These are phyloP conservation scores for Epichloe hybrida DNA, from an alignment of 2,329 filamentous ascomycete genomes.

Conservation along the genomic window DNA sequence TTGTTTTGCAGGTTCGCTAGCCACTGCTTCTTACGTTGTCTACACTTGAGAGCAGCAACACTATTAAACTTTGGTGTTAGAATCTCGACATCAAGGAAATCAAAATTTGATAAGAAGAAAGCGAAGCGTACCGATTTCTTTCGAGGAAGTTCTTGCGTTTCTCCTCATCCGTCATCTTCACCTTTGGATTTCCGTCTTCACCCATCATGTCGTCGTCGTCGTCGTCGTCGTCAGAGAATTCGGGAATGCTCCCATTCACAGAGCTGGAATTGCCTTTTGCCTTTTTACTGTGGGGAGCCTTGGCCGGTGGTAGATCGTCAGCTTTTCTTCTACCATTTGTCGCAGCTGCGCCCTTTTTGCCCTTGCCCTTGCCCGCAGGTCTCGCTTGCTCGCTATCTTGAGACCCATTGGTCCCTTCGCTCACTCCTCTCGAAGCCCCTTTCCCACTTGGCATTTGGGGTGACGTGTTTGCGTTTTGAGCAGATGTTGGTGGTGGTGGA, in stretches of 20 bases:
- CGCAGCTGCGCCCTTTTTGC: slow-evolving; percentile 50
- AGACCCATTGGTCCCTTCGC: slow-evolving; percentile 57
- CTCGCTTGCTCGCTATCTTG: slow-evolving; percentile 61
- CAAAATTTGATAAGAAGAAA: neutral
- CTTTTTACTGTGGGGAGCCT: slow-evolving; percentile 57
- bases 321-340: slow-evolving; percentile 66
- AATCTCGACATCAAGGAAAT: neutral
- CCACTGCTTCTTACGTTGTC: slow-evolving; percentile 98
- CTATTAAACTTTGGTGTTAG: slow-evolving; percentile 30
- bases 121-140: slow-evolving; percentile 65
- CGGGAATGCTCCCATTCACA: slow-evolving; percentile 25
- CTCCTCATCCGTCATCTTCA: slow-evolving; percentile 95
- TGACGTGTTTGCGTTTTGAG: slow-evolving; percentile 28
- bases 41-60: slow-evolving; percentile 90
- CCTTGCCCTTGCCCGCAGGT: slow-evolving; percentile 50
- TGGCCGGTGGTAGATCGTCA: slow-evolving; percentile 47
- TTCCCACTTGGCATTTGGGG: slow-evolving; percentile 39
- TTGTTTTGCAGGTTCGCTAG: slow-evolving; percentile 87
- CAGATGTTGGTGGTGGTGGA: slow-evolving; percentile 23
- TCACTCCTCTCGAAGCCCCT: slow-evolving; percentile 40
- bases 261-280: slow-evolving; percentile 33
- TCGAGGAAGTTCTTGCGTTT: slow-evolving; percentile 98
- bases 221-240: slow-evolving; percentile 36
- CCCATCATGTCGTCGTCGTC: slow-evolving; percentile 36
- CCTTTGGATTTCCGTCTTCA: slow-evolving; percentile 43